These are phyloP conservation scores for Phytophthora melonis DNA, from an alignment of 352 stramenopile species.

Conservation along the genomic window DNA sequence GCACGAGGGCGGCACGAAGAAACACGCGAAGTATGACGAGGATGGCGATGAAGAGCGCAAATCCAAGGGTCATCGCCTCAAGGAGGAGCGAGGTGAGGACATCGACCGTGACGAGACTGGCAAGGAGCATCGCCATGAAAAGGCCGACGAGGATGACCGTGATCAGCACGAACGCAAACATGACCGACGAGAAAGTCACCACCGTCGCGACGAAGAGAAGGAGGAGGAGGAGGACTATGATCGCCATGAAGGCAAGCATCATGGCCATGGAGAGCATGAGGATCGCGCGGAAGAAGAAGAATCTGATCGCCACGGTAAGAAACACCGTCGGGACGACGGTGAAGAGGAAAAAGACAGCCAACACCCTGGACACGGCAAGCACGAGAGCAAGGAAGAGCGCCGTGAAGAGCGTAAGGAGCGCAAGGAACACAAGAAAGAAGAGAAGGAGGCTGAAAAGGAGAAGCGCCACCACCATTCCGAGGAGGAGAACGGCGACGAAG, in stretches of 20 bases:
- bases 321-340: constrained; percentile 5
- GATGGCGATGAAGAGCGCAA: background rate
- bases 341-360: constrained; percentile 18
- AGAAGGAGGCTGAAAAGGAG: constrained; percentile 9
- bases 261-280: constrained; percentile 6
- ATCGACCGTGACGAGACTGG: background rate
- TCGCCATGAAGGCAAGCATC: constrained; percentile 10
- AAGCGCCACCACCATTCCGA: constrained; percentile 4
- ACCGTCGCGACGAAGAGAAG: constrained; percentile 14
- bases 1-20: constrained; percentile 12
- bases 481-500: constrained; percentile 5
- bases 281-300: constrained; percentile 6
- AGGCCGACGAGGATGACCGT: constrained; percentile 1
- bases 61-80: background rate
- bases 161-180: constrained; percentile 11
- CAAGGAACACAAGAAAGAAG: constrained; percentile 11
- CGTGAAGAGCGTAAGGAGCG: constrained; percentile 15
- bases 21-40: constrained; percentile 9
- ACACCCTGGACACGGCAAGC: background rate
- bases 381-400: constrained; percentile 6
- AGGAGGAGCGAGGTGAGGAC: constrained; percentile 17
- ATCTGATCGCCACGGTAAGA: constrained; percentile 8
- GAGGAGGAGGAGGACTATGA: background rate
- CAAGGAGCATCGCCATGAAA: constrained; percentile 13
- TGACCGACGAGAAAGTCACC: constrained; percentile 7